Percentiles rank a stretch among this genome's conserved stretches.
Evolutionary conservation across 352 stramenopile species (phyloP).

Genomic region (Pythium dissotocum): DNA sequence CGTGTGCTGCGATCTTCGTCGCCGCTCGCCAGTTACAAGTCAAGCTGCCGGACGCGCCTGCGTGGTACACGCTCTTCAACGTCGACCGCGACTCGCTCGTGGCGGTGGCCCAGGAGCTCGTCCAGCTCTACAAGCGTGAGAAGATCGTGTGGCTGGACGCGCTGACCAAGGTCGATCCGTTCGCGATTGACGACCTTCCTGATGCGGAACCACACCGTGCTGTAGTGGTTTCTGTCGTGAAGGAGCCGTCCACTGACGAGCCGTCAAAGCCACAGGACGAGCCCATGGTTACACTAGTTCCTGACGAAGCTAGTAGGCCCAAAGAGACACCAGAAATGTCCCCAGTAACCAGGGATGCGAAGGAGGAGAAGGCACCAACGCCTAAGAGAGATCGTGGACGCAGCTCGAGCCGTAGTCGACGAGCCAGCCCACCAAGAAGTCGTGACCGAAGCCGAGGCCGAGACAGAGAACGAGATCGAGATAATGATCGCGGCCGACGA

Average conservation of each 20-base stretch:
- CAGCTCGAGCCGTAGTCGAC: slow-evolving; percentile 15
- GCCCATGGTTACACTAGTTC: neutral
- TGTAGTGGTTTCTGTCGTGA: neutral
- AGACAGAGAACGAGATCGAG: neutral
- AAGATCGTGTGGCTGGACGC: slow-evolving; percentile 72
- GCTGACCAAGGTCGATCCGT: slow-evolving; percentile 69
- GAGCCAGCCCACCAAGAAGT: neutral
- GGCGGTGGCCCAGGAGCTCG: slow-evolving; percentile 50
- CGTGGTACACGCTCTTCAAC: slow-evolving; percentile 73
- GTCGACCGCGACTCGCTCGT: slow-evolving; percentile 56
- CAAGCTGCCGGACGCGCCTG: slow-evolving; percentile 51
- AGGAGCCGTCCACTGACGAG: neutral
- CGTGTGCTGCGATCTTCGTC: slow-evolving; percentile 90
- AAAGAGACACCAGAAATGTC: neutral
- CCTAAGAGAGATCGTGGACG: neutral
- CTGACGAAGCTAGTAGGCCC: neutral
- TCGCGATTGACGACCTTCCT: slow-evolving; percentile 51
- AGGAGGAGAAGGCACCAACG: neutral
- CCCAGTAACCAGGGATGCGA: neutral
- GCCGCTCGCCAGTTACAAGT: slow-evolving; percentile 61
- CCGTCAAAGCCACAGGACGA: neutral
- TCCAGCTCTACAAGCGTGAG: slow-evolving; percentile 58
- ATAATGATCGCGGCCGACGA: slow-evolving; percentile 10
- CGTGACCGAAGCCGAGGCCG: slow-evolving; percentile 3
- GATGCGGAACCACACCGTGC: slow-evolving; percentile 15